These are phyloP conservation scores for Ophiognomonia clavigignenti-juglandacearum DNA, from an alignment of 2,329 filamentous ascomycete species.

Conservation along the genomic window DNA sequence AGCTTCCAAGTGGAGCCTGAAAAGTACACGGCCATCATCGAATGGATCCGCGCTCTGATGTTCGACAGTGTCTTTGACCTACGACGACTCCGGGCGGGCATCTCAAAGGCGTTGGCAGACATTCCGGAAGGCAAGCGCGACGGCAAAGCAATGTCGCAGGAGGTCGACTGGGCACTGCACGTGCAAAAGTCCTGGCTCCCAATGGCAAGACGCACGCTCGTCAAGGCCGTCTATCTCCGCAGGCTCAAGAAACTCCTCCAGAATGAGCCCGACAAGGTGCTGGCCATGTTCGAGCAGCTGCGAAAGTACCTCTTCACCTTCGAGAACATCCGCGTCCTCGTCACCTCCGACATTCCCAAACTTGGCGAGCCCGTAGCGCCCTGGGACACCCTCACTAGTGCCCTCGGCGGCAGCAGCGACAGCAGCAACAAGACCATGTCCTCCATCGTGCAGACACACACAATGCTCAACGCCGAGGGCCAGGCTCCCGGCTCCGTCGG, in stretches of 20 bases:
- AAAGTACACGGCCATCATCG: slow-evolving; percentile 77
- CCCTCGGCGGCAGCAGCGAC: slow-evolving; percentile 34
- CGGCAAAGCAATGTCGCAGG: slow-evolving; percentile 62
- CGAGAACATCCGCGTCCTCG: slow-evolving; percentile 78
- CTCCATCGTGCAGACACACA: slow-evolving; percentile 64
- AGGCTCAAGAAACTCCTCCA: slow-evolving; percentile 76
- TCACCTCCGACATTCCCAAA: slow-evolving; percentile 74
- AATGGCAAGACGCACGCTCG: slow-evolving; percentile 74
- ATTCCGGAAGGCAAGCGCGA: slow-evolving; percentile 89
- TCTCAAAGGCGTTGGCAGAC: slow-evolving; percentile 83
- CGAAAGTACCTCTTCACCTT: slow-evolving; percentile 73
- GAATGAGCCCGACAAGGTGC: slow-evolving; percentile 68
- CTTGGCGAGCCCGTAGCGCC: slow-evolving; percentile 70
- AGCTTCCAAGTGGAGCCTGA: slow-evolving; percentile 82
- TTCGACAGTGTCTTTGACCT: slow-evolving; percentile 87
- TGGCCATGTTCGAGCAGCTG: slow-evolving; percentile 73
- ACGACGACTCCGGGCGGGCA: slow-evolving; percentile 53
- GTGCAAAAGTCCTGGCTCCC: slow-evolving; percentile 70
- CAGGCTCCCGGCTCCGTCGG: slow-evolving; percentile 67
- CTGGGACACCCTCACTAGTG: slow-evolving; percentile 63
- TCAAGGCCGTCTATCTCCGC: slow-evolving; percentile 83
- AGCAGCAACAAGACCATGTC: slow-evolving; percentile 50
- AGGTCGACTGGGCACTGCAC: slow-evolving; percentile 73
- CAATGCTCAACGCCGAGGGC: slow-evolving; percentile 72
- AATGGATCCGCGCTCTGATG: slow-evolving; percentile 81